Evolutionary conservation across 495 filamentous ascomycete genomes (phyloP), one percentile per base, ranked within the genome.

Genomic region (Aspergillus panamensis): DNA sequence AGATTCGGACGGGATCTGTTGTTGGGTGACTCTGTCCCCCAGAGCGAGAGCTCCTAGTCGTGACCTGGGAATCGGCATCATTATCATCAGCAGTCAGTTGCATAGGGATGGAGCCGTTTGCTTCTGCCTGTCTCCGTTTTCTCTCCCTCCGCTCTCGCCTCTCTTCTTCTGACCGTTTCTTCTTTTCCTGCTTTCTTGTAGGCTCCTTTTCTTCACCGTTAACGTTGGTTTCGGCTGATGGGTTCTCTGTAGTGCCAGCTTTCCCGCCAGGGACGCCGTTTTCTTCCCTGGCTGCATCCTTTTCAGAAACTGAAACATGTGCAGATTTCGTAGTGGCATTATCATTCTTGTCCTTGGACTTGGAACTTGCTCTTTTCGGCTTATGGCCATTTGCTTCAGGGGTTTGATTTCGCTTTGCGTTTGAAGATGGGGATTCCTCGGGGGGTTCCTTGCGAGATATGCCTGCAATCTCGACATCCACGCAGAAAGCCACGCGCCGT

Each of bases 381-480:
- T 75, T 86, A 75, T 66, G 74, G 30, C 59, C 72, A 55, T 68
- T 67, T 14, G 60, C 57, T 30, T 70, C 72, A 4, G 68, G 57
- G 17, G 59, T 71, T 51, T 60, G 65, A 20, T 59, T 71, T 51
- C 60, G 64, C 51, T 67, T 65, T 55, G 62, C 64, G 44, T 58
- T 69, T 32, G 54, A 25, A 33, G 72, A 62, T 12, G 70, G 65
- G 45, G 64, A 69, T 25, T 75, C 71, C 37, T 77, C 76, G 51
- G 75, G 72, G 14, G 69, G 69, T 40, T 77, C 74, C 13, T 68
- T 68, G 55, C 69, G 69, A 16, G 85, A 82, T 32, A 82, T 67
- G 0, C 84, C 84, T n/a, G 94, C 92, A 65, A 98, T 94, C 73
- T 98, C 94, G 12, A 98, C 94, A 69, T 98, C 94, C 4, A 98